Percentiles rank a stretch among this genome's conserved stretches.
These are phyloP conservation scores for Tulasnella sp. DNA, from an alignment of 768 basidiomycete species.

Conservation along the genomic window DNA sequence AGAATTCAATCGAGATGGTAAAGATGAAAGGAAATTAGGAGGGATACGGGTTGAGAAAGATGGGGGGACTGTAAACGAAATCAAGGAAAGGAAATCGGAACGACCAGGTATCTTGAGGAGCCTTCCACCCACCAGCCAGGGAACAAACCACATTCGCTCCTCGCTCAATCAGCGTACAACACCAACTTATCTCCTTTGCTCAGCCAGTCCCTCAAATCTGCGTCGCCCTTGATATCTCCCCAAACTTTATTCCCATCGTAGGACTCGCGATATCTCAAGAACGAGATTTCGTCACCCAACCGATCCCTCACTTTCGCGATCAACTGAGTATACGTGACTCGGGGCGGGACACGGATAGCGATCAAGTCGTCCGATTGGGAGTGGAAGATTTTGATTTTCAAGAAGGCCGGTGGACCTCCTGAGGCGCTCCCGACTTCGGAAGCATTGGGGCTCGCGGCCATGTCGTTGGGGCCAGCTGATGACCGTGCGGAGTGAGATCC, in stretches of 20 bases:
- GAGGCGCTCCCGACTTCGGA: neutral
- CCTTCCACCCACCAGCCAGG: neutral
- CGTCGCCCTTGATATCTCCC: slow-evolving; percentile 58
- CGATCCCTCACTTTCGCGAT: slow-evolving; percentile 89
- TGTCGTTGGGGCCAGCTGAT: slow-evolving; percentile 6
- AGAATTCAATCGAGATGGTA: too few species aligned
- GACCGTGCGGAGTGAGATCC: slow-evolving; percentile 19
- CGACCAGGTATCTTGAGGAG: neutral
- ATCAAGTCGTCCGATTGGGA: slow-evolving; percentile 90
- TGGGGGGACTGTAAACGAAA: neutral
- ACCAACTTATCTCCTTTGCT: slow-evolving; percentile 76
- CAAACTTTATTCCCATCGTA: slow-evolving; percentile 40
- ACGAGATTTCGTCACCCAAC: slow-evolving; percentile 65
- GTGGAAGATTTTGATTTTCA: slow-evolving; percentile 99
- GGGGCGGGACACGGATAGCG: slow-evolving; percentile 93
- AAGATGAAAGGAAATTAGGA: too few species aligned
- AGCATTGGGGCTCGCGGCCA: neutral
- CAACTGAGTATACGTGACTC: slow-evolving; percentile 77
- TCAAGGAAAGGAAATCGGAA: neutral
- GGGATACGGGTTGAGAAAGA: neutral
- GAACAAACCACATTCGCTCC: neutral
- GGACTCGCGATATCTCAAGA: slow-evolving; percentile 73
- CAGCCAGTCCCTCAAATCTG: slow-evolving; percentile 67
- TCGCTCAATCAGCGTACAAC: slow-evolving; percentile 44
- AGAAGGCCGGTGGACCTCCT: slow-evolving; percentile 53